These are phyloP conservation scores for Fusarium irregulare DNA, from an alignment of 2,329 filamentous ascomycete genomes.

Conservation along the genomic window DNA sequence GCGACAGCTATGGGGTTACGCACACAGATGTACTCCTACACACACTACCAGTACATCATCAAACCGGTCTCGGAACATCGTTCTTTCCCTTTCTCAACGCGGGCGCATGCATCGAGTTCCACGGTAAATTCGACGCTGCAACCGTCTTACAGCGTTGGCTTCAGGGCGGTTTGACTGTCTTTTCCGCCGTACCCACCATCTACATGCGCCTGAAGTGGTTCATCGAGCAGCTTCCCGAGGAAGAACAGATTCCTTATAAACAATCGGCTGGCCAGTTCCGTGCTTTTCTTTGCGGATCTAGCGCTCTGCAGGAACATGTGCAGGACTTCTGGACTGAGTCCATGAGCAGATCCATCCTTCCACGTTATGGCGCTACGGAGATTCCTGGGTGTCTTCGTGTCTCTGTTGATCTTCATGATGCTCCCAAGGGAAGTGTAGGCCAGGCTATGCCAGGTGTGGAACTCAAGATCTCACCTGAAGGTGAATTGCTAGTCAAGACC, in stretches of 20 bases:
- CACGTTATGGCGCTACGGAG: neutral
- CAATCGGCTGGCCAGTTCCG: neutral
- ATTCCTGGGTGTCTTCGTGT: neutral
- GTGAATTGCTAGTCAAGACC: neutral
- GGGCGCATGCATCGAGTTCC: neutral
- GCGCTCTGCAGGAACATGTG: neutral
- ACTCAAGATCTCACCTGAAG: neutral
- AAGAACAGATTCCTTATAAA: neutral
- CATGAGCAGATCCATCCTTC: neutral
- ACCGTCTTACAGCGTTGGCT: neutral
- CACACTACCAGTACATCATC: neutral
- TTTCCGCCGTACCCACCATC: neutral
- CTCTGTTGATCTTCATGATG: neutral
- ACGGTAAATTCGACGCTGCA: neutral
- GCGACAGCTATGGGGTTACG: neutral
- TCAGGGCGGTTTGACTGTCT: neutral
- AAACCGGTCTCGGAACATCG: neutral
- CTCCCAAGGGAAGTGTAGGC: neutral
- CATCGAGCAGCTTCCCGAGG: neutral
- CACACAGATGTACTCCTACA: neutral
- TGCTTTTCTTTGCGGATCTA: neutral
- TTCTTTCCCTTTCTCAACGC: neutral
- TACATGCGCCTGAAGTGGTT: neutral
- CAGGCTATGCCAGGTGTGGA: neutral
- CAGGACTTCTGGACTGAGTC: neutral